These are phyloP conservation scores for Xylaria bambusicola DNA, from an alignment of 495 filamentous ascomycete species.

Conservation along the genomic window DNA sequence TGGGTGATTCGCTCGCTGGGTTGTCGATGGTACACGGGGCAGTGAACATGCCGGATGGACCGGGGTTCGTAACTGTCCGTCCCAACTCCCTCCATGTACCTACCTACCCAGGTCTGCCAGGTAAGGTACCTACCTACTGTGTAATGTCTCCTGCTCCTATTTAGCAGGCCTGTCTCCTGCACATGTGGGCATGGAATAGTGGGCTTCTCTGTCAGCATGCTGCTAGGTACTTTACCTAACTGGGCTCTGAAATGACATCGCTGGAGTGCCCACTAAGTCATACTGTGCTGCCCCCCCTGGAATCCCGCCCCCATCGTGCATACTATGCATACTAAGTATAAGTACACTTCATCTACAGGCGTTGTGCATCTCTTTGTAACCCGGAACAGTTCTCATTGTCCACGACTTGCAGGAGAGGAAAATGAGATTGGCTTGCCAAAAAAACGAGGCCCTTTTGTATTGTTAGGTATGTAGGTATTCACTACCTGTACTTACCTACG, in stretches of 20 bases:
- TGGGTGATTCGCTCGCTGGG: conserved; percentile 30
- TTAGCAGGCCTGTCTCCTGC: conserved; percentile 2
- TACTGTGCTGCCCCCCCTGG: conserved; percentile 13
- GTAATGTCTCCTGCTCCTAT: no score
- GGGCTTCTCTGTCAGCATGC: conserved; percentile 13
- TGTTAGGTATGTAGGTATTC: background rate
- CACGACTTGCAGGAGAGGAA: background rate
- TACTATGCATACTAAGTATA: background rate
- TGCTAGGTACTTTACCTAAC: background rate
- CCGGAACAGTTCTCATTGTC: conserved; percentile 5
- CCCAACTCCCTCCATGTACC: no score
- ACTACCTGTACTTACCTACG: background rate
- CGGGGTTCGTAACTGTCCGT: conserved; percentile 17
- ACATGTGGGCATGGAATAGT: conserved; percentile 11
- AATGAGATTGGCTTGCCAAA: background rate
- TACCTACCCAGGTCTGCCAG: no score
- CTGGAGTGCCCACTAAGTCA: background rate
- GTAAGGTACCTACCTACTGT: no score
- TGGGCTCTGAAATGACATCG: conserved; percentile 6
- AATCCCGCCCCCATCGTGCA: background rate
- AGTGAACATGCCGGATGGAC: conserved; percentile 18
- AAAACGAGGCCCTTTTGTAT: background rate
- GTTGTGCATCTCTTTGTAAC: background rate
- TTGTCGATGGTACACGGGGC: conserved; percentile 3
- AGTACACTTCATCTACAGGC: no score